phyloP scores from a whole-genome alignment of 768 basidiomycete species.

The Sporobolomyces phaffii region DNA sequence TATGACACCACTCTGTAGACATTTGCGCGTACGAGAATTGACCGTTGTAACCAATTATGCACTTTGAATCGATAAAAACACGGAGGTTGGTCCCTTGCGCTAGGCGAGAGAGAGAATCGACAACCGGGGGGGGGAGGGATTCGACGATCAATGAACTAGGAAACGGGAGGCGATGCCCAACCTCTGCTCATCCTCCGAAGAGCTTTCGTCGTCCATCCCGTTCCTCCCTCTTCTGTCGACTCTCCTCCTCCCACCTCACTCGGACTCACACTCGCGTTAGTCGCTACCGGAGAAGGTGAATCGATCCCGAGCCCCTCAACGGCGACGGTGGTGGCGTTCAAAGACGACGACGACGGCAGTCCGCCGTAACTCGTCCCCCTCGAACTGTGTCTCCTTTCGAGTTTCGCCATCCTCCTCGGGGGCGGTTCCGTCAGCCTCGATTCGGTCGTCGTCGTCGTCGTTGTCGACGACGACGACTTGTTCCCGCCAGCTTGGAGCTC shows the following conservation, averaged over 20 bases:
- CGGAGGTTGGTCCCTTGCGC: too few relatives aligned
- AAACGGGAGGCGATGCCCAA: slow-evolving; percentile 6
- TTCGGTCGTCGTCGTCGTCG: too few relatives aligned
- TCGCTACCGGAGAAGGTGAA: background rate
- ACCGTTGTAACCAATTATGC: slow-evolving; percentile 11
- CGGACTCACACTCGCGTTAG: slow-evolving; percentile 3
- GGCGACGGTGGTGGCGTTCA: background rate
- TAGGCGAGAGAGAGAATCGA: background rate
- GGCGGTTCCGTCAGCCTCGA: slow-evolving; percentile 70
- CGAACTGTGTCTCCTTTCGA: slow-evolving; percentile 1
- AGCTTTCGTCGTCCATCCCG: background rate
- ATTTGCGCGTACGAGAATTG: too few relatives aligned
- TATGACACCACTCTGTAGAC: too few relatives aligned
- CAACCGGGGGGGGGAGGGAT: background rate
- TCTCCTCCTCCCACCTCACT: too few relatives aligned
- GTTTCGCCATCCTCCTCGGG: background rate
- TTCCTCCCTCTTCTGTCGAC: background rate
- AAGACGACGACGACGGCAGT: background rate
- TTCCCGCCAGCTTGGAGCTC: too few relatives aligned
- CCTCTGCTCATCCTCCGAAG: slow-evolving; percentile 6
- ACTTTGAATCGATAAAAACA: background rate
- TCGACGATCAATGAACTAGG: background rate
- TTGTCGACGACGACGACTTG: too few relatives aligned
- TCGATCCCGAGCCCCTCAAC: slow-evolving; percentile 3
- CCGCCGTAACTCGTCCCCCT: slow-evolving; percentile 1